Evolutionary conservation across 169 alveolate genomes (phyloP).

Genomic region (Hepatocystis sp.): DNA sequence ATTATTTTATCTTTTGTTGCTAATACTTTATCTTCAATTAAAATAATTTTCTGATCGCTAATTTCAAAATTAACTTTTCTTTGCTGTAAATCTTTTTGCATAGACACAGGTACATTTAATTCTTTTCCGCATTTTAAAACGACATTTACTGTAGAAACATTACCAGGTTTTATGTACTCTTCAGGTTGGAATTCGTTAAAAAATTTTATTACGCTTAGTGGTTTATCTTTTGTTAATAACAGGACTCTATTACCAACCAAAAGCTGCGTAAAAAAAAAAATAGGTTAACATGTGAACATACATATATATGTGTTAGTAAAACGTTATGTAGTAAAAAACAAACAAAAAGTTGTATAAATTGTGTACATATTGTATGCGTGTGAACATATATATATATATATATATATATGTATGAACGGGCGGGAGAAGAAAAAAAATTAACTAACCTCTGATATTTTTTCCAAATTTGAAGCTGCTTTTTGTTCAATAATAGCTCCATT

Average conservation of each 20-base stretch:
- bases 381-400: too few species aligned
- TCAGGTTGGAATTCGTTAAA: constrained; percentile 74
- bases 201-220: constrained; percentile 67
- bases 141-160: constrained; percentile 36
- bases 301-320: too few species aligned
- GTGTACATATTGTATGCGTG: too few species aligned
- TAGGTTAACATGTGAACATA: too few species aligned
- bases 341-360: too few species aligned
- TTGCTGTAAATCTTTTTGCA: constrained; percentile 77
- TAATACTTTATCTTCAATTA: constrained; percentile 53
- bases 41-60: constrained; percentile 69
- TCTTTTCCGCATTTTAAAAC: constrained; percentile 53
- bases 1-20: constrained; percentile 70
- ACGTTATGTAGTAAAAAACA: too few species aligned
- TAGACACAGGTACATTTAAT: constrained; percentile 69
- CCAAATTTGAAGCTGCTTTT: constrained; percentile 37
- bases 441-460: constrained; percentile 56
- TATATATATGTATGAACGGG: neutral
- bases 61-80: constrained; percentile 68
- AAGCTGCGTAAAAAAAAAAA: constrained; percentile 9
- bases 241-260: constrained; percentile 66
- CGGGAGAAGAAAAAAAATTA: neutral
- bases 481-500: constrained; percentile 19
- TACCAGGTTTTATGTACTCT: constrained; percentile 66
- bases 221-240: constrained; percentile 52